Evolutionary conservation across 2,329 filamentous ascomycete genomes (phyloP), one percentile per base, ranked within the genome.

Genomic region (Aspergillus novoparasiticus): DNA sequence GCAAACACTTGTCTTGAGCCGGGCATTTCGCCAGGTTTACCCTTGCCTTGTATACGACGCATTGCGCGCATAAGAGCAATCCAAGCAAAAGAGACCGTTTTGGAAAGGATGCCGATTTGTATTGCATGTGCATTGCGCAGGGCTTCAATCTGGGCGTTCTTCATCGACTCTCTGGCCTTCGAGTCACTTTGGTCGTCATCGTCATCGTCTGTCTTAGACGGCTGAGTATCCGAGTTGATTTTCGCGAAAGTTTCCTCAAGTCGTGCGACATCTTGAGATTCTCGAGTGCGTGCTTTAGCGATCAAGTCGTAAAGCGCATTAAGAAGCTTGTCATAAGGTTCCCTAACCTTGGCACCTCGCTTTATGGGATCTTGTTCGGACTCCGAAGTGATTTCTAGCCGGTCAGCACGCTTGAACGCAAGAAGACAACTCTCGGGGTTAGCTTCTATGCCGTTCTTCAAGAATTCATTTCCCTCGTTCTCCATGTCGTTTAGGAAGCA

Each of bases 351-450:
- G 61, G 88, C 84, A 34, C 92, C 90, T 62, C 88, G 84, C 61
- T 86, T 85, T 60, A 85, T 80, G 16, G 79, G 73, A 64, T 90
- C 88, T 73, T 97, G 94, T 61, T 93, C 91, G 32, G 88, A 87
- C 4, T 91, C 86, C 28, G 91, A 89, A 5, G 89, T 91, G 16
- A 89, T 85, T 77, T 99, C 95, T 61, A 97, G 85, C 54, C 92
- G 89, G 75, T 98, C 94, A 6, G 92, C 94, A 71, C 92, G 90
- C 78, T 93, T 96, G 73, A 99, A 90, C 0, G 94, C 91, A 41
- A 99, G 84, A 60, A 99, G 81, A 62, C 94, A 93, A 73, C 93
- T 97, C 79, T 99, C 95, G 0, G 95, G 94, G 75, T 98, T 99
- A 2, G 94, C 94, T 32, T 87, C 85, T 62, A 96, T 90, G 39